Evolutionary conservation across 2,329 filamentous ascomycete genomes (phyloP).

Genomic region (Bipolaris oryzae): DNA sequence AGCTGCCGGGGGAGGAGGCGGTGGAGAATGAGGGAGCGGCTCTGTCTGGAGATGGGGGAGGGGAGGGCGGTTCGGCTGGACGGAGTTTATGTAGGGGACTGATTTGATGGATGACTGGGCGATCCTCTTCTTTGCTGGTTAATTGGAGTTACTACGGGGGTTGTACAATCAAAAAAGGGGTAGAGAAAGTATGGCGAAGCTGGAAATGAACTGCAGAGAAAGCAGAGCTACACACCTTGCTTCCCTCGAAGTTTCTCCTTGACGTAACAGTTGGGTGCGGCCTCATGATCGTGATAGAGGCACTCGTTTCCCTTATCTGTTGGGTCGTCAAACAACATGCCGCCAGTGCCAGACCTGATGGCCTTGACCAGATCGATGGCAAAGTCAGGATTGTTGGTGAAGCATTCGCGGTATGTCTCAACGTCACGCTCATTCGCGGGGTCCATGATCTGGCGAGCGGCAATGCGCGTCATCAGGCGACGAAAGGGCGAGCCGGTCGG

Average conservation of each 20-base stretch:
- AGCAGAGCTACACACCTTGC: constrained; percentile 46
- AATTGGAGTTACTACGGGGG: constrained; percentile 45
- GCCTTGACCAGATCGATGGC: constrained; percentile 61
- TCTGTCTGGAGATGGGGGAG: constrained; percentile 34
- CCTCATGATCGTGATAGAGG: constrained; percentile 58
- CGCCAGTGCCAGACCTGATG: constrained; percentile 57
- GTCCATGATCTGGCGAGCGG: constrained; percentile 64
- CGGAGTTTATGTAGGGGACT: constrained; percentile 36
- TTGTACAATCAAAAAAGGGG: constrained; percentile 18
- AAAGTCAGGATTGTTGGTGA: constrained; percentile 58
- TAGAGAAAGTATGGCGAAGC: constrained; percentile 12
- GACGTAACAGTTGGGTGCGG: constrained; percentile 49
- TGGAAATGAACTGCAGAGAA: constrained; percentile 15
- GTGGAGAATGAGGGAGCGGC: constrained; percentile 30
- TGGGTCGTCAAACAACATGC: constrained; percentile 59
- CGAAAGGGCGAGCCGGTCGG: constrained; percentile 56
- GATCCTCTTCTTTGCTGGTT: constrained; percentile 46
- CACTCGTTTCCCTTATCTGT: constrained; percentile 54
- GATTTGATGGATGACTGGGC: constrained; percentile 41
- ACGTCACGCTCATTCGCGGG: constrained; percentile 57
- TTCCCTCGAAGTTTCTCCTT: constrained; percentile 44
- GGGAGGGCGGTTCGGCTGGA: constrained; percentile 39
- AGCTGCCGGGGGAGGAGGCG: constrained; percentile 36
- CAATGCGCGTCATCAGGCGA: constrained; percentile 58
- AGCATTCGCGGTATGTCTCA: constrained; percentile 57